Base-by-base conservation (phyloP, 257 asterid species). In the Nicotiana knightiana region DNA sequence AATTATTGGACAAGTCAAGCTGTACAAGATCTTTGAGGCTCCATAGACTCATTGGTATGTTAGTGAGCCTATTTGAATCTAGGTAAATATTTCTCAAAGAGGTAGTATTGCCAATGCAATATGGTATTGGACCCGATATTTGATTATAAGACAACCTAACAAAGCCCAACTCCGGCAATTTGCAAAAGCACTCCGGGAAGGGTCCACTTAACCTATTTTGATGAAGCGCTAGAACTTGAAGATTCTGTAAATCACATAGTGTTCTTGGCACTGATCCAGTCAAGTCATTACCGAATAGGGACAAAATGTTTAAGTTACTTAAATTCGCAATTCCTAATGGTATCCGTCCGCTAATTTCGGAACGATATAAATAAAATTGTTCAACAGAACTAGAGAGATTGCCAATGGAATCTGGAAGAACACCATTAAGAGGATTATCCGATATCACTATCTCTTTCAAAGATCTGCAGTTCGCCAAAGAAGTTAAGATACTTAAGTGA, bases 251-350 rank as follows among this genome's bases (percentile, higher is more conserved):
- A 57, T 65, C 17, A 17, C 86, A 84, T 0, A 84, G 46, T 37
- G 81, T 85, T 37, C 48, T 3, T 17, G 90, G 88, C 24, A 85
- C 65, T 58, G 39, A 70, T 68, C 89, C 87, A 46, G 79, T 81
- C 28, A 88, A 81, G 46, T 81, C 81, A 84, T 86, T 86, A 6
- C 81, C 79, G 39, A 2, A 2, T 35, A 88, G 62, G 24, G 0
- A 3, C 28, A 88, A 67, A 28, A 58, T 0, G 54, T 61, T 67
- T 84, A 88, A 77, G 85, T 81, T 82, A 57, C 86, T 86, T 79
- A 86, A 81, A 85, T 83, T 88, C 10, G 88, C 89, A 24, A 86
- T 62, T 73, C 87, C 88, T 53, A 51, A 57, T 0, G 87, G 91
- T 33, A 88, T 85, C 12, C n/a, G 9, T 0, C 91, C 88, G 12